Conservation (phyloP, 1,284 basidiomycete species). For the Rhodotorula sp. region DNA sequence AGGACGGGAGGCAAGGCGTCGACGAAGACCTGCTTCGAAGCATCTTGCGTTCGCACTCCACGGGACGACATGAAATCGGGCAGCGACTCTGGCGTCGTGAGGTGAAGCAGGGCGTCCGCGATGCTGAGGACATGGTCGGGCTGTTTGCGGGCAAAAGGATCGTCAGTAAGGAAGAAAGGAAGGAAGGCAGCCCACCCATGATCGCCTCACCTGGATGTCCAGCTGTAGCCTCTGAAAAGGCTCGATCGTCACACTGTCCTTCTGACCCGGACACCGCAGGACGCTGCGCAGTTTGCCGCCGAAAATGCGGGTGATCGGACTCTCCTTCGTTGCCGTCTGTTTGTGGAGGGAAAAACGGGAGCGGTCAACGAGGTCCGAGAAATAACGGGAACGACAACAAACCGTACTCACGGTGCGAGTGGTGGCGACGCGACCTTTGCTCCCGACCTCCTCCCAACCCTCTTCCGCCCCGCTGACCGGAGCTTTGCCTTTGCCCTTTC, state of each 20-base stretch:
- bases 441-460: slow-evolving; percentile 88
- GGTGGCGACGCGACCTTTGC: slow-evolving; percentile 77
- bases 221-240: slow-evolving; percentile 87
- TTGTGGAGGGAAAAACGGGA: not conserved
- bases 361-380: not conserved
- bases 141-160: slow-evolving; percentile 49
- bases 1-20: slow-evolving; percentile 82
- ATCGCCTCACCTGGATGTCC: slow-evolving; percentile 70
- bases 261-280: slow-evolving; percentile 71
- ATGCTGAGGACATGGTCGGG: slow-evolving; percentile 73
- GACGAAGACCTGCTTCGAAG: slow-evolving; percentile 81
- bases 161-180: not conserved
- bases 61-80: slow-evolving; percentile 50
- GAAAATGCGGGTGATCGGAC: slow-evolving; percentile 87
- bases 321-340: slow-evolving; percentile 75
- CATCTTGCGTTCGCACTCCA: slow-evolving; percentile 67
- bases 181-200: not conserved
- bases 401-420: slow-evolving; percentile 66
- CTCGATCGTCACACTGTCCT: slow-evolving; percentile 84
- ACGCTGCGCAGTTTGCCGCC: slow-evolving; percentile 90
- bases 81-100: slow-evolving; percentile 78
- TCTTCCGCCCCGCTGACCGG: slow-evolving; percentile 50
- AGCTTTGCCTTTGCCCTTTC: slow-evolving; percentile 57
- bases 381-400: not conserved
- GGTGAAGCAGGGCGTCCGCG: slow-evolving; percentile 74